Percentiles rank a stretch among this genome's conserved stretches.
phyloP scores from a whole-genome alignment of 1,284 basidiomycete species.

The Sporisorium iseilematis-ciliati region DNA sequence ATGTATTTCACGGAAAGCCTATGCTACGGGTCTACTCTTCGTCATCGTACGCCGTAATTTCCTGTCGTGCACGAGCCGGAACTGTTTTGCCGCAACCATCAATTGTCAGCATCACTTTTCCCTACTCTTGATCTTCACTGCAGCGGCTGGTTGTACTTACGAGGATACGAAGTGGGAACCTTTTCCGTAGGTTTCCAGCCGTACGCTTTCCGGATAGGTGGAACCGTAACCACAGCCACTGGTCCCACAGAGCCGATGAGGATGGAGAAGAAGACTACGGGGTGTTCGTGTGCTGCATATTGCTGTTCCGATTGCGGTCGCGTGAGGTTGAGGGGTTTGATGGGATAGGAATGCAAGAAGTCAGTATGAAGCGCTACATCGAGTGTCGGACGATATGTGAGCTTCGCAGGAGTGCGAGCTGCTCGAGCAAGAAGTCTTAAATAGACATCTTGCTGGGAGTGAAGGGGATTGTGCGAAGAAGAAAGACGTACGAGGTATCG shows the following conservation, averaged over 20 bases:
- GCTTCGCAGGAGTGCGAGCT: background rate
- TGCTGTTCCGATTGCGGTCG: conserved; percentile 71
- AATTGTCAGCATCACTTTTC: too few relatives aligned
- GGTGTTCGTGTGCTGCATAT: conserved; percentile 89
- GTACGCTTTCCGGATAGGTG: conserved; percentile 79
- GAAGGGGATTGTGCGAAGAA: background rate
- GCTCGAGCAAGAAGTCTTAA: background rate
- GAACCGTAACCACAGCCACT: conserved; percentile 80
- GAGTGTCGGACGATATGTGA: too few relatives aligned
- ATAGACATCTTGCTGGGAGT: background rate
- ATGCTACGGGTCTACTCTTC: conserved; percentile 30
- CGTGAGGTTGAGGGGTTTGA: background rate
- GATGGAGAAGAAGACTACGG: conserved; percentile 90
- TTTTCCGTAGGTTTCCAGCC: conserved; percentile 82
- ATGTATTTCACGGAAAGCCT: background rate
- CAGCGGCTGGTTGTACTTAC: conserved; percentile 77
- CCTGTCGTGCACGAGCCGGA: conserved; percentile 58
- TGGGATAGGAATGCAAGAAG: background rate
- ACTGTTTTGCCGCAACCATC: conserved; percentile 27
- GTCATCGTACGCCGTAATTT: conserved; percentile 63
- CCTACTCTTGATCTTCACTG: too few relatives aligned
- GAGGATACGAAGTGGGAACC: conserved; percentile 85
- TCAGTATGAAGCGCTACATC: background rate
- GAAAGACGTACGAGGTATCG: conserved; percentile 62
- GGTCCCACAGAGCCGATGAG: conserved; percentile 78